phyloP scores from a whole-genome alignment of 805 yeast species.

The Monosporozyma unispora region DNA sequence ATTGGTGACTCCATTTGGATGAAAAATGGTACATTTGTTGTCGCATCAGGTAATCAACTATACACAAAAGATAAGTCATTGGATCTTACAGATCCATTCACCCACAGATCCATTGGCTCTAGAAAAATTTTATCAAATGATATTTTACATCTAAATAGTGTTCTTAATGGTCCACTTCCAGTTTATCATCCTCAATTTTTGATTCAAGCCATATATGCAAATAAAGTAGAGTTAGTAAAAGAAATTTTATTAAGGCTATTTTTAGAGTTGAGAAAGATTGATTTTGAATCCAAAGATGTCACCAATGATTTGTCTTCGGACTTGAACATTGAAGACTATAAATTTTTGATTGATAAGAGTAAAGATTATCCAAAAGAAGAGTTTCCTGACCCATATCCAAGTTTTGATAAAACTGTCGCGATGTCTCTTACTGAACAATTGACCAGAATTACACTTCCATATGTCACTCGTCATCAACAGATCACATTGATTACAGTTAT shows the following conservation, averaged over 20 bases:
- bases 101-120: conserved; percentile 48
- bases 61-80: conserved; percentile 68
- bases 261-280: conserved; percentile 45
- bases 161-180: conserved; percentile 84
- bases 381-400: conserved; percentile 33
- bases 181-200: conserved; percentile 84
- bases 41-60: conserved; percentile 85
- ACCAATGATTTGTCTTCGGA: conserved; percentile 25
- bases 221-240: conserved; percentile 46
- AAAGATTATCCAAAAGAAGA: conserved; percentile 17
- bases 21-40: conserved; percentile 63
- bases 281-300: conserved; percentile 32
- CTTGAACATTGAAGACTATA: conserved; percentile 22
- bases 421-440: conserved; percentile 49
- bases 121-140: conserved; percentile 44
- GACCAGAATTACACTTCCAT: conserved; percentile 60
- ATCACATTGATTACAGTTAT: conserved; percentile 66
- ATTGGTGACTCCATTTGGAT: conserved; percentile 91
- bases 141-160: conserved; percentile 61
- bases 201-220: conserved; percentile 62
- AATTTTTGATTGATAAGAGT: conserved; percentile 20
- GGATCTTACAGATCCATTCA: conserved; percentile 45
- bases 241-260: conserved; percentile 48
- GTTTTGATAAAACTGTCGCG: conserved; percentile 37
- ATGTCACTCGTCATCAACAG: conserved; percentile 85